phyloP scores from a whole-genome alignment of 163 green algal species.

The Smithsoniella earleae region DNA sequence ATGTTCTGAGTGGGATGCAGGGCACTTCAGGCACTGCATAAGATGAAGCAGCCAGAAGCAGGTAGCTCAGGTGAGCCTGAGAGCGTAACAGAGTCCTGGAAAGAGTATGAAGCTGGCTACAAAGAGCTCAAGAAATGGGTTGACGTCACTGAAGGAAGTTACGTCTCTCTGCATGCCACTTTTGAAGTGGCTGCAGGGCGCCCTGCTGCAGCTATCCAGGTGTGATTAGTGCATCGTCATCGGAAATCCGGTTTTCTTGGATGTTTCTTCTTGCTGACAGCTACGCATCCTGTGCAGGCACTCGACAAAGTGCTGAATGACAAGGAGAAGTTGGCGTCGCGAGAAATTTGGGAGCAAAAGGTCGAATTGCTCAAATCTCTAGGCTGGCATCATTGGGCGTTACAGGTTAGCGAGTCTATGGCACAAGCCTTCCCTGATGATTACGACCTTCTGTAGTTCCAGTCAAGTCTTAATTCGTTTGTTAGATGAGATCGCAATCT shows the following conservation, averaged over 20 bases:
- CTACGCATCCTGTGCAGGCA: neutral
- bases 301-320: slow-evolving; percentile 13
- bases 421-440: neutral
- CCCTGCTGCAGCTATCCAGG: neutral
- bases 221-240: too few relatives aligned
- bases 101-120: neutral
- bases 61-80: too few relatives aligned
- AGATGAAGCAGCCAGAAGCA: too few relatives aligned
- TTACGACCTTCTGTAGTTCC: neutral
- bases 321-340: slow-evolving; percentile 8
- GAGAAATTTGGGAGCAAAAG: slow-evolving; percentile 20
- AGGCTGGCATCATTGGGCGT: slow-evolving; percentile 3
- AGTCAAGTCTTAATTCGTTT: too few relatives aligned
- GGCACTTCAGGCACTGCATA: too few relatives aligned
- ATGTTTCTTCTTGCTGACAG: too few relatives aligned
- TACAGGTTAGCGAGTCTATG: neutral
- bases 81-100: neutral
- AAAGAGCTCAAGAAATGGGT: slow-evolving; percentile 27
- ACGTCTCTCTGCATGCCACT: neutral
- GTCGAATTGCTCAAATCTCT: neutral
- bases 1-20: too few relatives aligned
- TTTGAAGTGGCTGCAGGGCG: neutral
- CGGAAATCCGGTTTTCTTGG: too few relatives aligned
- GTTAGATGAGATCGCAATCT: too few relatives aligned
- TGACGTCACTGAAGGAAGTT: neutral